Base-by-base conservation (phyloP, 202 grass and related monocot species). In the Setaria italica region DNA sequence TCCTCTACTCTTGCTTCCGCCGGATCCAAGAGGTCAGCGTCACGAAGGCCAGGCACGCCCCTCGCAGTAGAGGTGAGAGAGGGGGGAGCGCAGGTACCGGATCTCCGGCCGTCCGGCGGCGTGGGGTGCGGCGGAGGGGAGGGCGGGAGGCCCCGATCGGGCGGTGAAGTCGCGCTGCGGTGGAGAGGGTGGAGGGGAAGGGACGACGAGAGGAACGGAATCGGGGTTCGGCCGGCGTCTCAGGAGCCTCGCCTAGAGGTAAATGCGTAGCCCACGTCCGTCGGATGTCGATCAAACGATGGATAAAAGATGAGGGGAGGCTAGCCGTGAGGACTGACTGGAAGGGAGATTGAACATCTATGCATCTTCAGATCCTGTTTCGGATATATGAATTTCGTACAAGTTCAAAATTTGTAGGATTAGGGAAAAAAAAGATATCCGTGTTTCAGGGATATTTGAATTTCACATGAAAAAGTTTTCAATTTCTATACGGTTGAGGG, bases 231-330 rank as follows among this genome's bases (percentile, higher is more conserved):
- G 57, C 49, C 62, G 30, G 32, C 12, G 11, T 80, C 67, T 43
- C 54, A 21, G 65, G 17, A 21, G 34, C 29, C 67, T 72, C 67
- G 39, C 74, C 47, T 35, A 70, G 19, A 7, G 63, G 41, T 19
- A 25, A 33, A 39, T 19, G 75, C 29, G 48, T 51, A 48, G 9
- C 48, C 11, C 2, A 9, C 13, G 48, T 30, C 48, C 47, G 48
- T 78, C 59, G 37, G 81, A 84, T 88, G 32, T 67, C 43, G 60
- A 79, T 80, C 48, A 19, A 66, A 58, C 67, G 81, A 49, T 12
- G 13, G 5, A 19, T 4, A 57, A 12, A 34, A 13, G 10, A 46
- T 51, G 0, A 12, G 32, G 30, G 34, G 20, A 12, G 10, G n/a
- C 34, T 67, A 39, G 16, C 60, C 11, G 25, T 12, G 59, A 33